Base-by-base conservation (phyloP, 2,329 filamentous ascomycete genomes). In the Byssoonygena ceratinophila region DNA sequence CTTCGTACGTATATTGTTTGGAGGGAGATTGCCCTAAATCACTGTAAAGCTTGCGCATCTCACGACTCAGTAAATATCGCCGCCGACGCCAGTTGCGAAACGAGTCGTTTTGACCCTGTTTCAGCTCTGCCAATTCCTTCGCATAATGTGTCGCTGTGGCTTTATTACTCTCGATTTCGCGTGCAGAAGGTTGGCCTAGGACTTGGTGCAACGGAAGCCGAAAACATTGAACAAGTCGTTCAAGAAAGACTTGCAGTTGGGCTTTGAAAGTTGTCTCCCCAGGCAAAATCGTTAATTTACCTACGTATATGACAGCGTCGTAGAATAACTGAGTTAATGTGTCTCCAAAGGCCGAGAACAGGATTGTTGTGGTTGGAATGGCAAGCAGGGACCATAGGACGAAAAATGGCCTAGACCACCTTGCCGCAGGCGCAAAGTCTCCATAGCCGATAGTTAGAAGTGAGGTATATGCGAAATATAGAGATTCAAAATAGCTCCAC, bases 261-360 rank as follows among this genome's bases (percentile, higher is more conserved):
- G 8, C 6, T 11, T 39, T 48, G 27, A 62, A 62, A 8, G 72
- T 70, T 46, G 70, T 58, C 29, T 78, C 75, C 7, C 70, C 72
- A 1, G 77, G 77, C 1, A 80, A 61, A 16, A 80, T 71, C 1
- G 78, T 80, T 22, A 79, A 57, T 27, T 75, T 73, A 11, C 76
- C 78, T 3, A 79, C 55, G 68, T 73, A 78, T n/a, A 77, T 72
- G 0, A 76, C 78, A n/a, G 74, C 53, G 45, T 80, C 75, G 20
- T 74, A 72, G 62, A 81, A 73, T 7, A 67, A 66, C 54, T 76
- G 76, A 54, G 80, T 74, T 8, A 71, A 54, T 0, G 67, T 69
- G 46, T 68, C 66, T 8, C 66, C 65, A 34, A 71, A 64, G 37
- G 64, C 66, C 7, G 67, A 66, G 20, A 71, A 67, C n/a, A 71